phyloP scores from a whole-genome alignment of 1,284 basidiomycete species.

The Cryptococcus sp. region DNA sequence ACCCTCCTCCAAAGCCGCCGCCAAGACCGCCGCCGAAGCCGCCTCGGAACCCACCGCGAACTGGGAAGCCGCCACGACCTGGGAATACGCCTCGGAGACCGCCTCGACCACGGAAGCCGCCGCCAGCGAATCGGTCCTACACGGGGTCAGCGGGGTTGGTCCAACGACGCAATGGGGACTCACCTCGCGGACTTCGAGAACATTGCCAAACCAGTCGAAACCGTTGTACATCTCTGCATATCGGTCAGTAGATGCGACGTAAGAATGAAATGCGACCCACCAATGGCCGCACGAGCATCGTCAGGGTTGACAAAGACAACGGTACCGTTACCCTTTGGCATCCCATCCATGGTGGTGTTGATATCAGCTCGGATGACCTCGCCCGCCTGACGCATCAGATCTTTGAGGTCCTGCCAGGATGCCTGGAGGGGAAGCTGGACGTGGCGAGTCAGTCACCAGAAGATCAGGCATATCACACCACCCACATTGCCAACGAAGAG shows the following conservation, averaged over 20 bases:
- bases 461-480: constrained; percentile 11
- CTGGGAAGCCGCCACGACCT: constrained; percentile 63
- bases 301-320: constrained; percentile 91
- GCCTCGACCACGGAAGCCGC: constrained; percentile 45
- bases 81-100: constrained; percentile 43
- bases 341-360: constrained; percentile 85
- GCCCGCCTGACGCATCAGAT: constrained; percentile 91
- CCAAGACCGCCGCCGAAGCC: constrained; percentile 54
- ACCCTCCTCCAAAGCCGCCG: constrained; percentile 55
- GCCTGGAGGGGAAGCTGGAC: constrained; percentile 85
- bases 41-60: constrained; percentile 58
- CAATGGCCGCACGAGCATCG: constrained; percentile 86
- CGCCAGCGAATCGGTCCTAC: constrained; percentile 78
- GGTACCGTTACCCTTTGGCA: constrained; percentile 90
- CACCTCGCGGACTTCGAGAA: constrained; percentile 89
- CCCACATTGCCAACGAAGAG: constrained; percentile 88
- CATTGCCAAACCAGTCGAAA: constrained; percentile 89
- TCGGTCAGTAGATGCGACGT: not conserved
- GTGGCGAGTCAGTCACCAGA: not conserved
- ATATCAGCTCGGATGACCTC: constrained; percentile 93
- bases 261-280: constrained; percentile 58
- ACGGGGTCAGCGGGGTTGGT: constrained; percentile 10
- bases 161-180: constrained; percentile 23
- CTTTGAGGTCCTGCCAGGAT: constrained; percentile 98
- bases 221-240: constrained; percentile 83